Evolutionary conservation across 306 rosid species (phyloP), one percentile per base, ranked within the genome.

Genomic region (Leucaena leucocephala): DNA sequence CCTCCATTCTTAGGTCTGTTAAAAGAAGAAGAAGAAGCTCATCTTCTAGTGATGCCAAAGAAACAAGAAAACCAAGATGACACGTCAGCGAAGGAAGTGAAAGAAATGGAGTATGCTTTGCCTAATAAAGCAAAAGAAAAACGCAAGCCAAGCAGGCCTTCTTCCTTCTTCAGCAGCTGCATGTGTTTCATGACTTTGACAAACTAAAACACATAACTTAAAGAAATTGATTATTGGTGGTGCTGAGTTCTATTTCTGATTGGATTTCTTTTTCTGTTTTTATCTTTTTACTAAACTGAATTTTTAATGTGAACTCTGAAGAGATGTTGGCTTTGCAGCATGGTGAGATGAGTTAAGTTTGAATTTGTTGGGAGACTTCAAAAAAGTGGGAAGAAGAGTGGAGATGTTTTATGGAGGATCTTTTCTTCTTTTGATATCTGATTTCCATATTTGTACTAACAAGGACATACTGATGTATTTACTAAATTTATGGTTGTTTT

Each of bases 161-260:
- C 96, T 75, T 89, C 74, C 48, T 82, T 92, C 90, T 92, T 94
- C 74, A 85, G 90, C 76, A 91, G 79, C 79, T 92, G 93, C 92
- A 74, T 94, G 82, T 94, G 96, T 80, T 94, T 97, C 87, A 83
- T 93, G 42, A 86, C 97, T 74, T 78, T 87, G 82, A 82, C 80
- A 57, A 90, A 86, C 38, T 88, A 65, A n/a, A n/a, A n/a, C n/a
- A n/a, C n/a, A 27, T 27, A 27, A 45, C 73, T n/a, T 8, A 8
- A 2, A 61, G 12, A 46, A 38, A 40, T 66, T 63, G 74, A 52
- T 70, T 74, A 64, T 74, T 72, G 63, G 81, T 57, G 72, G 66
- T 49, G 50, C 73, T 78, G 68, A 61, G 74, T 69, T 86, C 73
- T 52, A 48, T 70, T 66, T 49, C 40, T 71, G 17, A 43, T 84